Evolutionary conservation across 805 yeast genomes (phyloP).

Genomic region (Yamadazyma insecticola): DNA sequence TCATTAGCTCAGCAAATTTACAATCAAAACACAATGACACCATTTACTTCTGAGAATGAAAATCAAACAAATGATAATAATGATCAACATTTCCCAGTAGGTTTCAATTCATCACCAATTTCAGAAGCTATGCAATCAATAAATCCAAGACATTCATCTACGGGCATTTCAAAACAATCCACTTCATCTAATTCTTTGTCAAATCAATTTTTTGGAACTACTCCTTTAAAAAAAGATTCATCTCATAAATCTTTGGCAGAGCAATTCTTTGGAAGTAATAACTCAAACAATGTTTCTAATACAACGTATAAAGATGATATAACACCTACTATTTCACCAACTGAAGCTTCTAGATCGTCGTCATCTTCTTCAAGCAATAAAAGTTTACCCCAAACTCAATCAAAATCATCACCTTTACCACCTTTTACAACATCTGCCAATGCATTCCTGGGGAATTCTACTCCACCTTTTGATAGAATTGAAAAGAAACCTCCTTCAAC

Average conservation of each 20-base stretch:
- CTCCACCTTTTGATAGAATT: slow-evolving; percentile 16
- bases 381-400: slow-evolving; percentile 15
- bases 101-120: slow-evolving; percentile 16
- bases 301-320: too few species aligned
- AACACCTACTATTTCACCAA: neutral
- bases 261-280: slow-evolving; percentile 19
- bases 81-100: slow-evolving; percentile 9
- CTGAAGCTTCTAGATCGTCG: neutral
- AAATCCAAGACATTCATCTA: slow-evolving; percentile 31
- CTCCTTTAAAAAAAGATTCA: slow-evolving; percentile 7
- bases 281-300: too few species aligned
- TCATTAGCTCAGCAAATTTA: slow-evolving; percentile 40
- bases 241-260: slow-evolving; percentile 16
- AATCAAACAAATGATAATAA: slow-evolving; percentile 2
- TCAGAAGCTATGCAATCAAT: slow-evolving; percentile 21
- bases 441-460: slow-evolving; percentile 32
- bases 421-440: slow-evolving; percentile 40
- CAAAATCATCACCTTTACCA: slow-evolving; percentile 37
- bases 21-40: slow-evolving; percentile 14
- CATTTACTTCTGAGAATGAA: slow-evolving; percentile 19
- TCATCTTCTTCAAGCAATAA: slow-evolving; percentile 3
- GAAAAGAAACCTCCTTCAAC: slow-evolving; percentile 1
- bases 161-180: slow-evolving; percentile 36
- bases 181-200: slow-evolving; percentile 36
- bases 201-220: slow-evolving; percentile 31